phyloP scores from a whole-genome alignment of 331 rosid genomes.

The Pyracantha coccinea region DNA sequence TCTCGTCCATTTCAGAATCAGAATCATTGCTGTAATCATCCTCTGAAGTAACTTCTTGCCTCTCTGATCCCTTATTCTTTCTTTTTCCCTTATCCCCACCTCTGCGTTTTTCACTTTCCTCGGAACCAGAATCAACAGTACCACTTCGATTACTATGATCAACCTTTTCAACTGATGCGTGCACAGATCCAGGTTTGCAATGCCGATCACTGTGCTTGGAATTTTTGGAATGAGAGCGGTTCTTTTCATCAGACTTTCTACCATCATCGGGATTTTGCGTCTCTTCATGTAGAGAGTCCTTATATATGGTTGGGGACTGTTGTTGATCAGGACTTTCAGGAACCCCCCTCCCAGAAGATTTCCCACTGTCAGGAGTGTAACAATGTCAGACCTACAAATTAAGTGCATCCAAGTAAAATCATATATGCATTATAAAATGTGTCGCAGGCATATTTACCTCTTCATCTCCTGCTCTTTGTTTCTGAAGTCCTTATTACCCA shows the following conservation, averaged over 20 bases:
- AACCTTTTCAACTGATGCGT: slow-evolving; percentile 27
- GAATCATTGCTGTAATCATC: slow-evolving; percentile 65
- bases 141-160: slow-evolving; percentile 32
- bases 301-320: slow-evolving; percentile 30
- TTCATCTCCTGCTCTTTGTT: slow-evolving; percentile 34
- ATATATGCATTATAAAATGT: slow-evolving; percentile 5
- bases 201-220: slow-evolving; percentile 29
- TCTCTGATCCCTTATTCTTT: slow-evolving; percentile 80
- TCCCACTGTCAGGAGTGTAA: slow-evolving; percentile 42
- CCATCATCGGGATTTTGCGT: slow-evolving; percentile 36
- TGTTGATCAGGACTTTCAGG: slow-evolving; percentile 31
- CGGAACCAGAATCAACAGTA: slow-evolving; percentile 48
- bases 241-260: slow-evolving; percentile 43
- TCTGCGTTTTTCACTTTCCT: slow-evolving; percentile 52
- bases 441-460: slow-evolving; percentile 31
- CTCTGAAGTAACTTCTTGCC: slow-evolving; percentile 48
- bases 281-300: slow-evolving; percentile 35
- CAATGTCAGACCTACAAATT: slow-evolving; percentile 20
- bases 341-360: slow-evolving; percentile 27
- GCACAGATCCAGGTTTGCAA: slow-evolving; percentile 27
- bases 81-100: slow-evolving; percentile 51
- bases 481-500: slow-evolving; percentile 25
- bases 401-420: slow-evolving; percentile 1
- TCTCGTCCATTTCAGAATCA: slow-evolving; percentile 66
- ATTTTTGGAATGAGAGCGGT: slow-evolving; percentile 25